A percentile compares a stretch with the other conserved stretches of the same genome.
Evolutionary conservation across 257 asterid species (phyloP).

Genomic region (Scutellaria barbata): DNA sequence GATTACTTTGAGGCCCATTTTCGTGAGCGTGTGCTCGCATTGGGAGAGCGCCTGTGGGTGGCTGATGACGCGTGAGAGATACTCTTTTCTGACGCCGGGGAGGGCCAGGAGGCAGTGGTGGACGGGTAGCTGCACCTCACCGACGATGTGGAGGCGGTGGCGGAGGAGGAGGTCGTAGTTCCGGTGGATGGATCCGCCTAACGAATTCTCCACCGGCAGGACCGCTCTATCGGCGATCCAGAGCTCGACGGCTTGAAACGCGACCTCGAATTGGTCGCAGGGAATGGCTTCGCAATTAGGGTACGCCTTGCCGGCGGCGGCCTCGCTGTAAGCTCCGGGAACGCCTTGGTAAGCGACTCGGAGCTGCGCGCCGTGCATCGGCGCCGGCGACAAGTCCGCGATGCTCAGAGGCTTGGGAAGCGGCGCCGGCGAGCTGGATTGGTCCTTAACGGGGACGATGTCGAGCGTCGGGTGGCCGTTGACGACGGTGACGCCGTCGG

Average conservation of each 20-base stretch:
- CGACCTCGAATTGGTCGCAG: constrained; percentile 95
- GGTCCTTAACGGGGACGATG: constrained; percentile 57
- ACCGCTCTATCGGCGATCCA: constrained; percentile 99
- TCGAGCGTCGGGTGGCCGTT: constrained; percentile 73
- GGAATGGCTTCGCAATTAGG: constrained; percentile 93
- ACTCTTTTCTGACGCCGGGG: constrained; percentile 86
- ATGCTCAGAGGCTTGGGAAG: constrained; percentile 74
- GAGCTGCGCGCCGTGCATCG: constrained; percentile 84
- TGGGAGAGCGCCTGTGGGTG: constrained; percentile 94
- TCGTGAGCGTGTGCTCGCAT: constrained; percentile 85
- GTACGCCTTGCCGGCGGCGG: constrained; percentile 95
- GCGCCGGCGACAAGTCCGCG: constrained; percentile 78
- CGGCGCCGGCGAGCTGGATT: constrained; percentile 24
- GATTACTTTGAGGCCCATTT: constrained; percentile 61
- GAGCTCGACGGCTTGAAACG: constrained; percentile 95
- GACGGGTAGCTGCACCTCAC: constrained; percentile 92
- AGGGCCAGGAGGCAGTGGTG: constrained; percentile 91
- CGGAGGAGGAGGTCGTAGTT: constrained; percentile 98
- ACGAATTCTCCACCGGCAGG: constrained; percentile 89
- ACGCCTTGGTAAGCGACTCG: constrained; percentile 96
- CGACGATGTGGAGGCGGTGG: constrained; percentile 97
- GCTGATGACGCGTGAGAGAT: constrained; percentile 77
- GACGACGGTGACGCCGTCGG: constrained; percentile 61
- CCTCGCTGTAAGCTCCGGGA: constrained; percentile 97
- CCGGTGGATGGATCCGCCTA: constrained; percentile 95